Percentiles rank a stretch among this genome's conserved stretches.
phyloP scores from a whole-genome alignment of 176 grass and related monocot genomes.

The Microstegium vimineum region DNA sequence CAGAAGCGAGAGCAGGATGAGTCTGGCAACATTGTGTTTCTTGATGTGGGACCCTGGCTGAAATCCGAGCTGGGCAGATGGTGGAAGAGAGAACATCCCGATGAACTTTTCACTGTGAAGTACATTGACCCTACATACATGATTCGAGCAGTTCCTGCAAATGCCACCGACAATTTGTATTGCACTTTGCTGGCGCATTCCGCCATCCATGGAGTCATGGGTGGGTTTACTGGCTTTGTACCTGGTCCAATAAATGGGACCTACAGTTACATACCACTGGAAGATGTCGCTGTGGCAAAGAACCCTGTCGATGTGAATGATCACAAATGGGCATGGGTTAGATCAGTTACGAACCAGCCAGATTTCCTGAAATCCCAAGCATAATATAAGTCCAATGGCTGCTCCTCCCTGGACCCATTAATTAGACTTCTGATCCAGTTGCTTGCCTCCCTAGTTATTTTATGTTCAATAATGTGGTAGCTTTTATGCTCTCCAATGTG shows the following conservation, averaged over 20 bases:
- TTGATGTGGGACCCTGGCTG: constrained; percentile 65
- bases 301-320: constrained; percentile 71
- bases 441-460: background rate
- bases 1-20: constrained; percentile 62
- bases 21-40: constrained; percentile 68
- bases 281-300: constrained; percentile 62
- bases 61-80: constrained; percentile 70
- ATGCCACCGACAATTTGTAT: constrained; percentile 76
- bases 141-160: constrained; percentile 75
- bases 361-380: constrained; percentile 42
- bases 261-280: constrained; percentile 74
- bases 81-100: constrained; percentile 63
- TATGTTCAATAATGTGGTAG: background rate
- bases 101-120: constrained; percentile 81
- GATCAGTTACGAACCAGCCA: constrained; percentile 67
- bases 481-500: background rate
- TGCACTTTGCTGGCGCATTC: constrained; percentile 91
- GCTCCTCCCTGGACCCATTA: too few species aligned
- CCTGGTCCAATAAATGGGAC: constrained; percentile 67
- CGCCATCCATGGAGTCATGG: constrained; percentile 72
- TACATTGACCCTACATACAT: constrained; percentile 97
- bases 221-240: constrained; percentile 70
- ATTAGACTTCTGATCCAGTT: background rate
- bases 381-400: background rate
- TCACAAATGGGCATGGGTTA: constrained; percentile 89